Evolutionary conservation across 2,329 filamentous ascomycete genomes (phyloP).

Genomic region (Graphium sp.): DNA sequence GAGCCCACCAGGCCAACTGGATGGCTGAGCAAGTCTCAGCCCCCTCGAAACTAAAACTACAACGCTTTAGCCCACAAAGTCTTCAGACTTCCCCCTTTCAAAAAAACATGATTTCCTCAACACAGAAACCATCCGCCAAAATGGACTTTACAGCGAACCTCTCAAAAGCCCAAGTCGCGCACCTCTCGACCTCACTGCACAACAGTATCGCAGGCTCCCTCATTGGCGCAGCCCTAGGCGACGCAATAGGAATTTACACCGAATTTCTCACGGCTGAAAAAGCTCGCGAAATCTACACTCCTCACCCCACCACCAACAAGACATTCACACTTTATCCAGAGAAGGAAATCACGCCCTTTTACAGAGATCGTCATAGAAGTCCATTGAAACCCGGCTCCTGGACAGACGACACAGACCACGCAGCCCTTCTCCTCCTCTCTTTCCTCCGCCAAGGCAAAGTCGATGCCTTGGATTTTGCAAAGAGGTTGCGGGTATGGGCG

Average conservation of each 20-base stretch:
- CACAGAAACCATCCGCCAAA: too few relatives aligned
- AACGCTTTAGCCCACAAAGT: too few relatives aligned
- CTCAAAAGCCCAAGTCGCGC: too few relatives aligned
- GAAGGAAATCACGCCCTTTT: conserved; percentile 19
- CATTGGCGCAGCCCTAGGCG: conserved; percentile 32
- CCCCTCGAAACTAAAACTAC: too few relatives aligned
- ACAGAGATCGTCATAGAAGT: conserved; percentile 24
- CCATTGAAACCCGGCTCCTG: conserved; percentile 23
- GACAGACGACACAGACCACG: conserved; percentile 40
- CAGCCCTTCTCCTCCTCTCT: conserved; percentile 27
- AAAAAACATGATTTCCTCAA: too few relatives aligned
- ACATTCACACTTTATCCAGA: conserved; percentile 20
- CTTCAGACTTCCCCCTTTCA: too few relatives aligned
- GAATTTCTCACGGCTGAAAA: conserved; percentile 25
- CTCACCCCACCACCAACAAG: too few relatives aligned
- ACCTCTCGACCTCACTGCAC: conserved; percentile 10
- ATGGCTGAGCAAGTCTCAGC: too few relatives aligned
- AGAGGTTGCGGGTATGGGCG: conserved; percentile 27
- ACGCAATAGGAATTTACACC: conserved; percentile 36
- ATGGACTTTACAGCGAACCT: too few relatives aligned
- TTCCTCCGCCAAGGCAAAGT: conserved; percentile 24
- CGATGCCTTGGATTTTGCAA: conserved; percentile 22
- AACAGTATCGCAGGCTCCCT: conserved; percentile 25
- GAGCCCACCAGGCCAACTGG: too few relatives aligned
- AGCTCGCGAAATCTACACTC: conserved; percentile 18